Conservation (phyloP, 2,329 filamentous ascomycete species). For the Alternaria panax region DNA sequence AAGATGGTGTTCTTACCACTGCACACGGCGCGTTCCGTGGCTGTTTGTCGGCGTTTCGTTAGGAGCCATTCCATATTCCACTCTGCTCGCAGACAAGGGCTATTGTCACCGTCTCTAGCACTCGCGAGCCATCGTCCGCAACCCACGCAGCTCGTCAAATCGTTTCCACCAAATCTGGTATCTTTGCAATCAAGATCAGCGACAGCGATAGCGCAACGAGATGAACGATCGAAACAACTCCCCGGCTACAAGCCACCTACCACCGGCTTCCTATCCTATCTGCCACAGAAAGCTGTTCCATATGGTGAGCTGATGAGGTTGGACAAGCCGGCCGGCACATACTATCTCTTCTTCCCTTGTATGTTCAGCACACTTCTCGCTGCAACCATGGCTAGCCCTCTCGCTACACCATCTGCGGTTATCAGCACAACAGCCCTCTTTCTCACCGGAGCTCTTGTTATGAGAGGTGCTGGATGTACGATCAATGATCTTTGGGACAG, state of each 20-base stretch:
- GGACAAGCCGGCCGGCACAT: slow-evolving; percentile 81
- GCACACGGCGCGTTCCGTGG: not conserved
- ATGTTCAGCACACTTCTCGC: slow-evolving; percentile 84
- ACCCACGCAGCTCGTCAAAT: slow-evolving; percentile 16
- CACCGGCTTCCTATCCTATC: slow-evolving; percentile 71
- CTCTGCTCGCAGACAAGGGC: not conserved
- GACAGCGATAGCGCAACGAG: slow-evolving; percentile 22
- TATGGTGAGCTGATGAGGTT: slow-evolving; percentile 84
- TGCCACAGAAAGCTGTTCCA: slow-evolving; percentile 75
- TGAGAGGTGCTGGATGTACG: slow-evolving; percentile 86
- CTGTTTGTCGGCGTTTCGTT: not conserved
- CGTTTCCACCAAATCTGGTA: not conserved
- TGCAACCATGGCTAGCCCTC: slow-evolving; percentile 70
- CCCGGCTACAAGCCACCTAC: slow-evolving; percentile 70
- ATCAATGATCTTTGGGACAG: slow-evolving; percentile 93
- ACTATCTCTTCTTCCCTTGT: slow-evolving; percentile 87
- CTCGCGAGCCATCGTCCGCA: slow-evolving; percentile 6
- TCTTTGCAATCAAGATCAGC: slow-evolving; percentile 17
- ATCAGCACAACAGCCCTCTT: slow-evolving; percentile 72
- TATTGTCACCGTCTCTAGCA: not conserved
- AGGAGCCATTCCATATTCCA: not conserved
- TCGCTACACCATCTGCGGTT: slow-evolving; percentile 67
- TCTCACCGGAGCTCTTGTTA: slow-evolving; percentile 77
- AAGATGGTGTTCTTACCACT: slow-evolving; percentile 6
- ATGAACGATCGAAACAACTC: slow-evolving; percentile 18